Percentiles rank a stretch among this genome's conserved stretches.
These are phyloP conservation scores for Fusarium fracticaudum DNA, from an alignment of 2,329 filamentous ascomycete genomes.

Conservation along the genomic window DNA sequence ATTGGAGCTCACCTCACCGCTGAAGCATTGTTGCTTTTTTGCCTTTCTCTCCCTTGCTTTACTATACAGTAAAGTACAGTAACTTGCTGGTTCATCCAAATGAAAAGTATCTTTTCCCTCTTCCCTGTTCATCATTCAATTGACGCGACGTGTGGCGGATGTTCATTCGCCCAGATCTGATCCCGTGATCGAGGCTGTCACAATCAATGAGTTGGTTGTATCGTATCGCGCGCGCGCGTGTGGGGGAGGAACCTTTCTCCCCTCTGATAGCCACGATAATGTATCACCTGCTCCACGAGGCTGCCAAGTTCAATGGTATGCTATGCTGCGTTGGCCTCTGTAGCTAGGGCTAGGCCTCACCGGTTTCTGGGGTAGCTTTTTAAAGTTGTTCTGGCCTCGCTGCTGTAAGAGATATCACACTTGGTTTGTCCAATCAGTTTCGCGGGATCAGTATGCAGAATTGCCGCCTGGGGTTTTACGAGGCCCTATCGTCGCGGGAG, in stretches of 20 bases:
- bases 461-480: neutral
- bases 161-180: slow-evolving; percentile 34
- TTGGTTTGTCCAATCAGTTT: slow-evolving; percentile 20
- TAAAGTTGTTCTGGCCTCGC: slow-evolving; percentile 8
- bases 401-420: slow-evolving; percentile 16
- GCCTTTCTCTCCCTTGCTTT: neutral
- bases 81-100: neutral
- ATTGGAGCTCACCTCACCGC: slow-evolving; percentile 31
- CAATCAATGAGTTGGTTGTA: neutral
- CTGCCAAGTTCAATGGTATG: slow-evolving; percentile 11
- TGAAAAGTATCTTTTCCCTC: neutral
- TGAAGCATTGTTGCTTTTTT: slow-evolving; percentile 16
- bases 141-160: slow-evolving; percentile 39
- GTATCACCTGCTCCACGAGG: slow-evolving; percentile 4
- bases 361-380: slow-evolving; percentile 15
- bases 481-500: slow-evolving; percentile 11
- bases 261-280: slow-evolving; percentile 30
- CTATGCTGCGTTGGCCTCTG: neutral
- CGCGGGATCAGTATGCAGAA: slow-evolving; percentile 2
- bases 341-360: slow-evolving; percentile 17
- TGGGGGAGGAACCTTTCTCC: slow-evolving; percentile 12
- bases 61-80: neutral
- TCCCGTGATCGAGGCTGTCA: slow-evolving; percentile 21
- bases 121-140: neutral
- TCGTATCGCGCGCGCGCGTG: neutral